Evolutionary conservation across 179 eudicot species (phyloP), one percentile per base, ranked within the genome.

Genomic region (Actinidia polygama): DNA sequence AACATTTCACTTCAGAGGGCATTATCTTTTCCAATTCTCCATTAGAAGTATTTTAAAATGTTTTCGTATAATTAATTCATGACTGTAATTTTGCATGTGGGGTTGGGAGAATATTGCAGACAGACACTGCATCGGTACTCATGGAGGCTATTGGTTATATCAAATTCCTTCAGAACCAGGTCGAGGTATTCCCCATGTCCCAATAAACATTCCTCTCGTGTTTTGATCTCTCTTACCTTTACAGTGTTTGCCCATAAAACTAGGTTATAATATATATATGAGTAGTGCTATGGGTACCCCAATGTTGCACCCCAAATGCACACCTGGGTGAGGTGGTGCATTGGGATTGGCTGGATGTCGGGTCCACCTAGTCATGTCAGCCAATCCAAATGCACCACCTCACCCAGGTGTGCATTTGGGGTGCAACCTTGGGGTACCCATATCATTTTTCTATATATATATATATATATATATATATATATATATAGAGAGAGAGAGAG

Each of bases 71-170:
- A 49, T 21, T 47, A 72, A 6, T 4, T 70, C 16, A 36, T 12
- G 66, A 24, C 36, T 61, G 9, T 14, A 64, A 11, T 30, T 73
- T 82, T 83, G 69, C 67, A 81, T 74, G 77, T 54, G 75, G 75
- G 44, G 30, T 36, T 36, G 79, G 87, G 84, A 77, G 81, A 86
- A 86, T 82, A 68, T 84, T 81, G 80, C 93, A 94, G 98, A 94
- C 98, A 47, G 98, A 93, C 85, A 94, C 98, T 64, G 98, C 98
- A 81, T 94, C 98, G 10, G 98, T 94, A 50, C 84, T 94, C 54
- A 89, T 90, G 93, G 98, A 94, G 72, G 97, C 97, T 69, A 91
- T 91, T 83, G 97, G 94, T 70, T 94, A 94, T 55, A 93, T 94
- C 88, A 94, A 93, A 86, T 94, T 94, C 85, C 95, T 93, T 63